Evolutionary conservation across 2,329 filamentous ascomycete genomes (phyloP).

Genomic region (Colletotrichum navitas): DNA sequence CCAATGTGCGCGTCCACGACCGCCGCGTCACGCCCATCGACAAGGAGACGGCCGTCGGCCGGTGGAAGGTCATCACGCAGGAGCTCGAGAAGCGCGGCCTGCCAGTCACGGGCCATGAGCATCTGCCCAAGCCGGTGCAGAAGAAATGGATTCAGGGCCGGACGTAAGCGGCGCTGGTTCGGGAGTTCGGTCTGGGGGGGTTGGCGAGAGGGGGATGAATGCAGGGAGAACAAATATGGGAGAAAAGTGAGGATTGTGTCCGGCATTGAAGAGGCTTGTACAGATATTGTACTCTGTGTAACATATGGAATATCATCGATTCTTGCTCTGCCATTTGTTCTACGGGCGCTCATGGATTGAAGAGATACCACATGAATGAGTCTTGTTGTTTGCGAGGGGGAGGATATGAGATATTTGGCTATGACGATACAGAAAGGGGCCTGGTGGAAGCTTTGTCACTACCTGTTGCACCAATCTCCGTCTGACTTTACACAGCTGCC

Average conservation of each 20-base stretch:
- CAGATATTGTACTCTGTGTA: constrained; percentile 44
- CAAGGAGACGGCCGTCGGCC: constrained; percentile 77
- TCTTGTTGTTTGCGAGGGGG: neutral
- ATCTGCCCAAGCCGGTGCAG: constrained; percentile 57
- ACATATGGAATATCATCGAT: constrained; percentile 40
- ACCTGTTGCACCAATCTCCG: neutral
- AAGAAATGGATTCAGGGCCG: constrained; percentile 57
- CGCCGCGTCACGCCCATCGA: constrained; percentile 78
- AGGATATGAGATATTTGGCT: neutral
- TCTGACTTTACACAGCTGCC: neutral
- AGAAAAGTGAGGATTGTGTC: constrained; percentile 20
- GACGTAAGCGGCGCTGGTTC: constrained; percentile 45
- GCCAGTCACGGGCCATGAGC: constrained; percentile 64
- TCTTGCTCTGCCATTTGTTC: constrained; percentile 16
- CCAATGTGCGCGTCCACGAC: constrained; percentile 78
- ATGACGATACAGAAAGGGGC: neutral
- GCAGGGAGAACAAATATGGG: neutral
- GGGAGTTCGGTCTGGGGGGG: neutral
- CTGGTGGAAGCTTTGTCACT: neutral
- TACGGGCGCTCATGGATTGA: neutral
- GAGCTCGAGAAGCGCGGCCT: constrained; percentile 74
- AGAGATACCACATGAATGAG: neutral
- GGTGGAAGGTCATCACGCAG: constrained; percentile 84
- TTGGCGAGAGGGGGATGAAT: neutral
- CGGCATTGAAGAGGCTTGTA: constrained; percentile 40